These are phyloP conservation scores for Penicillium psychrosexuale DNA, from an alignment of 2,329 filamentous ascomycete species.

Conservation along the genomic window DNA sequence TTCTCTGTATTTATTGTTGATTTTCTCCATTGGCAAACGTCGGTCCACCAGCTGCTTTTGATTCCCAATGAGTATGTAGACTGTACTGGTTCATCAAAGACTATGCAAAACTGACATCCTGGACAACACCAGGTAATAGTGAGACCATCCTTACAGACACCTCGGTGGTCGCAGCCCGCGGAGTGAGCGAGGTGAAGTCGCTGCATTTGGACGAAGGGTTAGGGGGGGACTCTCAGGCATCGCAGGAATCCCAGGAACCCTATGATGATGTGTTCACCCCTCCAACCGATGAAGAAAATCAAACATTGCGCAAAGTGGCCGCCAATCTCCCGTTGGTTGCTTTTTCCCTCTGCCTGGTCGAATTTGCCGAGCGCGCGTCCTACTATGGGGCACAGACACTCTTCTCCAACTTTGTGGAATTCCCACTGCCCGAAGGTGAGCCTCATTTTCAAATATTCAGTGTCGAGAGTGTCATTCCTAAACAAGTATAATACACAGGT, in stretches of 20 bases:
- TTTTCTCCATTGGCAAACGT: neutral
- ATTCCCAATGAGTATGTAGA: neutral
- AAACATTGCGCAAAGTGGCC: constrained; percentile 49
- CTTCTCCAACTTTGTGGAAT: constrained; percentile 62
- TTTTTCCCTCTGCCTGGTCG: constrained; percentile 59
- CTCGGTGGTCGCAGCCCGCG: neutral
- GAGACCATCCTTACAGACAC: neutral
- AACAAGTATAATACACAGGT: neutral
- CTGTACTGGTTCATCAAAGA: neutral
- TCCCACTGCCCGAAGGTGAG: constrained; percentile 51
- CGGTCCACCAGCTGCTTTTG: neutral
- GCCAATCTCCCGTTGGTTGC: constrained; percentile 51
- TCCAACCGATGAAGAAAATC: constrained; percentile 49
- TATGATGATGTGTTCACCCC: constrained; percentile 27
- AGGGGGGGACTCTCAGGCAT: neutral
- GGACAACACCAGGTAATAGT: neutral
- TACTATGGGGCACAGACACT: constrained; percentile 58
- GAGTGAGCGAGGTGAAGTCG: too few relatives aligned
- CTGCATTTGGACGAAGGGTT: too few relatives aligned
- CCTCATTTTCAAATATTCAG: neutral
- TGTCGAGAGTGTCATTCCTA: neutral
- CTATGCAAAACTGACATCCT: neutral
- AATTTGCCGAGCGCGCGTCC: constrained; percentile 60
- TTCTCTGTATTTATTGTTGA: neutral
- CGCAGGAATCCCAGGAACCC: neutral